Conservation (phyloP, 2,329 filamentous ascomycete species). For the Fusarium keratoplasticum region DNA sequence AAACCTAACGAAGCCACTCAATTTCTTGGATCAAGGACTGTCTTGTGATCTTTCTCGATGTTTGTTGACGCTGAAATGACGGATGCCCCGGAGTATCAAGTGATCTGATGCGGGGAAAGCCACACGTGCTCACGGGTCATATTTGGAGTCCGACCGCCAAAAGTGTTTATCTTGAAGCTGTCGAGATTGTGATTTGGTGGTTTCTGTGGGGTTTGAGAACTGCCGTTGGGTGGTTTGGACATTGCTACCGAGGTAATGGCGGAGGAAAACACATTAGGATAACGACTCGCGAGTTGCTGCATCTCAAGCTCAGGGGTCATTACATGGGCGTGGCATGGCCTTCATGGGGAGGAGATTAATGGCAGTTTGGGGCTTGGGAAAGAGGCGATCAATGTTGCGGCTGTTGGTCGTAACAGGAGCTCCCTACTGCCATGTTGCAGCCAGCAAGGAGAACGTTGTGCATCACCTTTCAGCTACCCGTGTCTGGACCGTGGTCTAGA, state of each 20-base stretch:
- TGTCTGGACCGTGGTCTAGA: neutral
- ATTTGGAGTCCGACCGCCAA: neutral
- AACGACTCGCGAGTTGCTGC: neutral
- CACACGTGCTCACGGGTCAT: slow-evolving; percentile 22
- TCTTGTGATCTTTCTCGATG: slow-evolving; percentile 8
- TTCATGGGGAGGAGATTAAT: neutral
- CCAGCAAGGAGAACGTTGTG: neutral
- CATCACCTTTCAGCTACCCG: neutral
- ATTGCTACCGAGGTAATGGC: neutral
- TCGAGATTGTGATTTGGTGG: neutral
- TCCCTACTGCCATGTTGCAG: neutral
- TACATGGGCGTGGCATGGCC: neutral
- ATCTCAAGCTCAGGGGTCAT: neutral
- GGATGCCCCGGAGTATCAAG: slow-evolving; percentile 20
- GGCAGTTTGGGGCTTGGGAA: neutral
- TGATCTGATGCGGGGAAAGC: slow-evolving; percentile 29
- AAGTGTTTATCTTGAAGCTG: neutral
- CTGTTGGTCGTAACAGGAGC: neutral
- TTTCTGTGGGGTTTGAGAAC: neutral
- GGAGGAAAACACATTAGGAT: neutral
- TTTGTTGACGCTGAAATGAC: slow-evolving; percentile 1
- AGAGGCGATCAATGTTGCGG: neutral
- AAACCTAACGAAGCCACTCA: slow-evolving; percentile 27
- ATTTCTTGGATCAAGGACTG: slow-evolving; percentile 1
- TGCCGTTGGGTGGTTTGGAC: neutral